phyloP scores from a whole-genome alignment of 2,329 filamentous ascomycete genomes.

The Colletotrichum tanaceti region DNA sequence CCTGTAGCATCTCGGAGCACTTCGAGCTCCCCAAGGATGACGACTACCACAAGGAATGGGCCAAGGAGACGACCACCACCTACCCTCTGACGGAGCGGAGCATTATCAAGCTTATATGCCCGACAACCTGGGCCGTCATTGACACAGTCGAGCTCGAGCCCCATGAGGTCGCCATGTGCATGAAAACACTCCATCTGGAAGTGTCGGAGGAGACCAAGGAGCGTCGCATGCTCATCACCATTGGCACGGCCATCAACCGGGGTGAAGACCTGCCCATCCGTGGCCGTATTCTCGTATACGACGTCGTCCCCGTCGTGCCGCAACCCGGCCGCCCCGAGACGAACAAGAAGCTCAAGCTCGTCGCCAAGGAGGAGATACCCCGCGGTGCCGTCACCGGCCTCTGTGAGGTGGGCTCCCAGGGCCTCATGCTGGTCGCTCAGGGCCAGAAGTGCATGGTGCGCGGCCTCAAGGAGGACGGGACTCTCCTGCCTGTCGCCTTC shows the following conservation, averaged over 20 bases:
- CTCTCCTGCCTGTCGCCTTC: conserved; percentile 92
- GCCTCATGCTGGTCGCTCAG: conserved; percentile 88
- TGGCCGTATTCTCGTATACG: conserved; percentile 89
- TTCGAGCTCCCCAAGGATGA: conserved; percentile 91
- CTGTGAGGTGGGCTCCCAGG: conserved; percentile 86
- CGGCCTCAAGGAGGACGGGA: conserved; percentile 94
- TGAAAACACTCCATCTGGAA: conserved; percentile 87
- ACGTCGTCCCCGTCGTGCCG: conserved; percentile 91
- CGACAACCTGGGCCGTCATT: conserved; percentile 80
- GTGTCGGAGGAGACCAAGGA: conserved; percentile 92
- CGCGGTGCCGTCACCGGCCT: conserved; percentile 91
- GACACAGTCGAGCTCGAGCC: conserved; percentile 79
- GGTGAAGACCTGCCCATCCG: conserved; percentile 91
- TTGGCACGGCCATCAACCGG: conserved; percentile 86
- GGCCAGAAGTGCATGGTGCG: conserved; percentile 98
- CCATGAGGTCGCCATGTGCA: conserved; percentile 81
- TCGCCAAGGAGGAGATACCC: conserved; percentile 90
- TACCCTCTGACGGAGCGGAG: conserved; percentile 78
- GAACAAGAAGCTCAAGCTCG: conserved; percentile 83
- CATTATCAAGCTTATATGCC: conserved; percentile 81
- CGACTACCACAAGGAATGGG: conserved; percentile 84
- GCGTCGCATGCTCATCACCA: conserved; percentile 81
- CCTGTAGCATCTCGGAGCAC: conserved; percentile 72
- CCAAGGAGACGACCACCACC: conserved; percentile 73
- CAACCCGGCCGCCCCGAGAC: conserved; percentile 88